Evolutionary conservation across 1,284 basidiomycete genomes (phyloP).

Genomic region (Ustilago sp.): DNA sequence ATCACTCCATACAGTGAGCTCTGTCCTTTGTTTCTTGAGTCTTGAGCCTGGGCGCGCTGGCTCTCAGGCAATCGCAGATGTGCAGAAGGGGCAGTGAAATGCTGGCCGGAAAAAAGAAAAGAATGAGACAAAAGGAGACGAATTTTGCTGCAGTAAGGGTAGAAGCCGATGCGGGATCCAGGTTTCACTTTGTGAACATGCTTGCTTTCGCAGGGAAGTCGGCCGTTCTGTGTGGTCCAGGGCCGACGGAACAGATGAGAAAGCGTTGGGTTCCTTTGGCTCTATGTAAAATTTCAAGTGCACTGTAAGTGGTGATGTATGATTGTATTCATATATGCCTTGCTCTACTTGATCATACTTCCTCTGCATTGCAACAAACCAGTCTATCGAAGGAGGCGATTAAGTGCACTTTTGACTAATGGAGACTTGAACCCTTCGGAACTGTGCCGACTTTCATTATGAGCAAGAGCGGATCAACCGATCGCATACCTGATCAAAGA

Average conservation of each 20-base stretch:
- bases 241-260: not conserved
- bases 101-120: constrained; percentile 8
- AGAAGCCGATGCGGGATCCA: constrained; percentile 1
- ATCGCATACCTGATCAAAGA: not conserved
- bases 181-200: constrained; percentile 2
- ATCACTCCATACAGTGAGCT: not conserved
- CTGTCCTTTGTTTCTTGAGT: not conserved
- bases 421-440: not conserved
- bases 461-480: not conserved
- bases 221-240: not conserved
- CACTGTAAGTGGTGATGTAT: not conserved
- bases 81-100: not conserved
- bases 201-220: not conserved
- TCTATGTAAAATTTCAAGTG: not conserved
- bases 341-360: not conserved
- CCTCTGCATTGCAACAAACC: not conserved
- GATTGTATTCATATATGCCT: not conserved
- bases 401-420: not conserved
- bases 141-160: constrained; percentile 4
- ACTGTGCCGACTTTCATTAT: not conserved
- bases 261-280: not conserved
- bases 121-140: constrained; percentile 7
- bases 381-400: not conserved
- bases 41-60: not conserved
- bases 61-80: not conserved